Base-by-base conservation (phyloP, 164 flowering plant species). In the Hamamelis virginiana region DNA sequence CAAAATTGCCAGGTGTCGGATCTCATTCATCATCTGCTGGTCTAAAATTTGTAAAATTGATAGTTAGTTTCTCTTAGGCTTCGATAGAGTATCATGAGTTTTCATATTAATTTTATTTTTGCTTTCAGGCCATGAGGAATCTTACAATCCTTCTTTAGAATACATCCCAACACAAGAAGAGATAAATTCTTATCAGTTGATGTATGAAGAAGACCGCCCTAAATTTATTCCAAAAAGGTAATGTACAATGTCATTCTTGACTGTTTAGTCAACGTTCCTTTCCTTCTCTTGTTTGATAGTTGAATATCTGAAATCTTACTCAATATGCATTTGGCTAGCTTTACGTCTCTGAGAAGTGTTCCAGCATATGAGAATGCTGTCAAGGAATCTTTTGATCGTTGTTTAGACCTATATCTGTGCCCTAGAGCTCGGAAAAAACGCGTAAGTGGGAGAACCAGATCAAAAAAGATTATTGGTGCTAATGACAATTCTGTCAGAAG, bases 91-190 rank as follows among this genome's bases (percentile, higher is more conserved):
- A 41, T 22, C n/a, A n/a, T 22, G 33, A 23, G 12, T n/a, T 68
- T 51, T 46, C 18, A 22, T 28, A 19, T 59, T 46, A 18, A 16
- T 60, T n/a, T 10, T 19, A 59, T 18, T 52, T 69, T 56, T 70
- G 59, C n/a, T 72, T 73, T 25, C 76, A 96, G 99, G 97, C 41
- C 99, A 96, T 65, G 98, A 89, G 71, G 97, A 89, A 73, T 90
- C 99, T 18, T 91, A 87, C 64, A 91, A 89, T 80, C 98, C 98
- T 70, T 87, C 99, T 27, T 60, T 80, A 15, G 99, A 96, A 68
- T 96, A 85, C 75, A 86, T 93, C n/a, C 99, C 98, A 67, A 88
- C 95, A 26, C 90, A 89, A 78, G 98, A 96, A 80, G 99, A 93
- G 81, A 84, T 91, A 1, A 84, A 86, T 75, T 75, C 94, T 68